Evolutionary conservation across 352 stramenopile genomes (phyloP).

Genomic region (Phytophthora fragariae): DNA sequence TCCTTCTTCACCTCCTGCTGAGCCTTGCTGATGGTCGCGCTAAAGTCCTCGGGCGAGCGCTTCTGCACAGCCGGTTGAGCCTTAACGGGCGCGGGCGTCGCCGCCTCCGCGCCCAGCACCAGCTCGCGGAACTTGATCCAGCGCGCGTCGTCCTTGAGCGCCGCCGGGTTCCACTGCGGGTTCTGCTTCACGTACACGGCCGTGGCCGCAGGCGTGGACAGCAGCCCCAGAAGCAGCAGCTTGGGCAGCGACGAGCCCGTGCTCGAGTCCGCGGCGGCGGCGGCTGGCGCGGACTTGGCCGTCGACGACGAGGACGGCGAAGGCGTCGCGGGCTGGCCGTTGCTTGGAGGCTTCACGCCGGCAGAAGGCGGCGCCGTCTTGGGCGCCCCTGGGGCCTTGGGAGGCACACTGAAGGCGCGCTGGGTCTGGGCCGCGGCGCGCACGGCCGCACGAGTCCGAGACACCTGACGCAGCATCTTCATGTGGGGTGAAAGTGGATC

Average conservation of each 20-base stretch:
- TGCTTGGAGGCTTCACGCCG: conserved; percentile 18
- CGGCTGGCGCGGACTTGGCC: conserved; percentile 13
- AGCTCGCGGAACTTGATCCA: conserved; percentile 83
- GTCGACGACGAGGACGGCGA: background rate
- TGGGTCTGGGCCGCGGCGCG: conserved; percentile 18
- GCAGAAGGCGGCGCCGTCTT: conserved; percentile 2
- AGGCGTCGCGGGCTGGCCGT: conserved; percentile 12
- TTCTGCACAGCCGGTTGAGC: conserved; percentile 15
- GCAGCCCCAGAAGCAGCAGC: conserved; percentile 55
- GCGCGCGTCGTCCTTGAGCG: conserved; percentile 62
- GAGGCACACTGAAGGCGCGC: conserved; percentile 25
- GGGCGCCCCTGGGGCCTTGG: conserved; percentile 15
- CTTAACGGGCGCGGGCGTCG: background rate
- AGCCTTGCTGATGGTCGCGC: conserved; percentile 53
- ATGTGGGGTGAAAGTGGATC: conserved; percentile 1
- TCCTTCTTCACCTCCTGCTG: conserved; percentile 43
- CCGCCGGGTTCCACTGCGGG: conserved; percentile 77
- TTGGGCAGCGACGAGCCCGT: conserved; percentile 55
- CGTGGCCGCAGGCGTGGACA: conserved; percentile 59
- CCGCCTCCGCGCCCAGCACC: conserved; percentile 54
- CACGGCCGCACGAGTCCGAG: conserved; percentile 27
- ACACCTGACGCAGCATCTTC: conserved; percentile 41
- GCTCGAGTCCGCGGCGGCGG: conserved; percentile 41
- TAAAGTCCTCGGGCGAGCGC: conserved; percentile 57
- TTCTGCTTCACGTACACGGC: conserved; percentile 83